Percentiles rank a stretch among this genome's conserved stretches.
Conservation (phyloP, 23 red algal species). For the Cyanidioschyzon merolae region DNA sequence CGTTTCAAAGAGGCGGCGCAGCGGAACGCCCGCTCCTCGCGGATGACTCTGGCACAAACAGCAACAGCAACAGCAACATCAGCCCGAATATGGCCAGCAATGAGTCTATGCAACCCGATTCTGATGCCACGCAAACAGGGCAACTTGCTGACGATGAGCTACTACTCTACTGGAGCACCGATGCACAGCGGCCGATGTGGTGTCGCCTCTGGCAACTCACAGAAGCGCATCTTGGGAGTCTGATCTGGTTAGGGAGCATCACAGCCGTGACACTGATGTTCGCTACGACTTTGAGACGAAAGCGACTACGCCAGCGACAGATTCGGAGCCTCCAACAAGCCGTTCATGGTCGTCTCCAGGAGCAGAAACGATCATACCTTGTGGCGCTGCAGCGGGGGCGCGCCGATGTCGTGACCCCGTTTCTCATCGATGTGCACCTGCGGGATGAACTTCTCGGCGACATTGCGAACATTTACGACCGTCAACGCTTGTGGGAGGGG, state of each 20-base stretch:
- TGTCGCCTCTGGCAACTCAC: neutral
- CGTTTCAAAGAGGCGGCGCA: neutral
- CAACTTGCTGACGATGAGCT: neutral
- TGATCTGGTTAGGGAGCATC: neutral
- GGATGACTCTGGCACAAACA: neutral
- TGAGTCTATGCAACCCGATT: neutral
- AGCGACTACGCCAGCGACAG: neutral
- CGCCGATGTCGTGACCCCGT: neutral
- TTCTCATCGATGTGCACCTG: neutral
- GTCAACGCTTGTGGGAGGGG: neutral
- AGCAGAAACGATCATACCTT: neutral
- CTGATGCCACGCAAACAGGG: neutral
- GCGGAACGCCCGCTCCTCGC: neutral
- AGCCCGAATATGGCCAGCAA: neutral
- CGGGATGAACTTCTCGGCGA: slow-evolving; percentile 5
- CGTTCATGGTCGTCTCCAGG: neutral
- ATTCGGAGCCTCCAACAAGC: neutral
- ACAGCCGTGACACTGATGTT: neutral
- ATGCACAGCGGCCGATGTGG: neutral
- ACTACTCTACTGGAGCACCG: neutral
- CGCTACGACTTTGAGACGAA: neutral
- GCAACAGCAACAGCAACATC: no score
- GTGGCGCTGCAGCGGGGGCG: neutral
- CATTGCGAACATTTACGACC: neutral
- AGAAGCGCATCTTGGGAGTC: neutral